These are phyloP conservation scores for Beauveria brongniartii DNA, from an alignment of 2,329 filamentous ascomycete species.

Conservation along the genomic window DNA sequence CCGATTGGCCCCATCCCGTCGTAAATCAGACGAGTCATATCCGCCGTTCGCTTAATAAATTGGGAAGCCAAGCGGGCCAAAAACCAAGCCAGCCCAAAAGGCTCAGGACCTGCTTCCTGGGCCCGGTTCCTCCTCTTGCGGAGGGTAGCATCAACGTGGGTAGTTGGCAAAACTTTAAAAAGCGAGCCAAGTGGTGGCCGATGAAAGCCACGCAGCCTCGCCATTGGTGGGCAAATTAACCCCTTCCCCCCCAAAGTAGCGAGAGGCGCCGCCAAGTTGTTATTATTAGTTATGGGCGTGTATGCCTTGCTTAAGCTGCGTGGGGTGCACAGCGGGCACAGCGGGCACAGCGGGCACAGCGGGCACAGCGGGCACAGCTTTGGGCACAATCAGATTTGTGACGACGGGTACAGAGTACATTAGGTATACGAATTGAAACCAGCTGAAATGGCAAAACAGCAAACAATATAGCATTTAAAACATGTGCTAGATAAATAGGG, in stretches of 20 bases:
- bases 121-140: too few species aligned
- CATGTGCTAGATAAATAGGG: too few species aligned
- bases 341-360: too few species aligned
- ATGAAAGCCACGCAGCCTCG: background rate
- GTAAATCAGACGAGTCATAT: too few species aligned
- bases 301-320: background rate
- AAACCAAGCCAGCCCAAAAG: too few species aligned
- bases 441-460: too few species aligned
- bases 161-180: background rate
- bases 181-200: background rate
- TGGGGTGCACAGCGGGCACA: background rate
- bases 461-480: background rate
- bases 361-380: too few species aligned
- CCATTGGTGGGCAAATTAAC: constrained; percentile 3
- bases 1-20: too few species aligned
- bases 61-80: too few species aligned
- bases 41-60: too few species aligned
- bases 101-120: too few species aligned
- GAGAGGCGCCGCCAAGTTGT: background rate
- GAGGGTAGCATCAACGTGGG: too few species aligned
- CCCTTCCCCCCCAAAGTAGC: background rate
- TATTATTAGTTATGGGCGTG: background rate
- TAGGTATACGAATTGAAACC: background rate
- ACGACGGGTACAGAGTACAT: background rate
- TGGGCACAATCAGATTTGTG: background rate